Base-by-base conservation (phyloP, 306 rosid genomes). In the Cucurbita moschata region DNA sequence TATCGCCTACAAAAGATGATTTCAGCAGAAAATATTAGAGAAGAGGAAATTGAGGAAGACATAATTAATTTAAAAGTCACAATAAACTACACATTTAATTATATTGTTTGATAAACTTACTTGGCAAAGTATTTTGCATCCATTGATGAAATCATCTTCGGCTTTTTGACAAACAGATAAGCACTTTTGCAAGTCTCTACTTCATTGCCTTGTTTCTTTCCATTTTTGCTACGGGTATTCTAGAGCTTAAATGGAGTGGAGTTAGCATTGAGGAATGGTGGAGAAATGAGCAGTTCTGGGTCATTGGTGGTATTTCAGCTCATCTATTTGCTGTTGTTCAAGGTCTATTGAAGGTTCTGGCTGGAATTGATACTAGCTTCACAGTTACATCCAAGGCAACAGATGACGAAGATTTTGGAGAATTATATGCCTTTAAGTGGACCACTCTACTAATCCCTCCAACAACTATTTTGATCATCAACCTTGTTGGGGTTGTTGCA, bases 261-360 rank as follows among this genome's bases (percentile, higher is more conserved):
- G 98, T 94, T 43, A 89, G 95, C 89, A 94, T 94, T 19, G 98
- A 94, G 77, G 98, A 94, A 80, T 89, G 97, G 99, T 94, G 99
- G 99, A 94, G 99, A 84, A 94, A 91, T 71, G 99, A 94, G 85
- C 98, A 94, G 78, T 94, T 94, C 77, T 94, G 97, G 97, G 98
- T 94, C 79, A 94, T 94, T 77, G 98, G 97, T 46, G 94, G 98
- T 80, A 91, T 94, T 35, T 89, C 98, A 60, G 97, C 95, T 65
- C 92, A 90, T 16, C 86, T 94, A 47, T 90, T 87, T 75, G 98
- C 98, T 58, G 94, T 94, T 61, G 79, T 94, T 57, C 98, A 94
- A 83, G 98, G 97, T 46, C 92, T 90, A 57, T 84, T 94, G 40
- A 94, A 94, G 87, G 96, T 87, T 68, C 79, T 94, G 79, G 97